Evolutionary conservation across 2,329 filamentous ascomycete species (phyloP).

Genomic region (Sclerotinia borealis): DNA sequence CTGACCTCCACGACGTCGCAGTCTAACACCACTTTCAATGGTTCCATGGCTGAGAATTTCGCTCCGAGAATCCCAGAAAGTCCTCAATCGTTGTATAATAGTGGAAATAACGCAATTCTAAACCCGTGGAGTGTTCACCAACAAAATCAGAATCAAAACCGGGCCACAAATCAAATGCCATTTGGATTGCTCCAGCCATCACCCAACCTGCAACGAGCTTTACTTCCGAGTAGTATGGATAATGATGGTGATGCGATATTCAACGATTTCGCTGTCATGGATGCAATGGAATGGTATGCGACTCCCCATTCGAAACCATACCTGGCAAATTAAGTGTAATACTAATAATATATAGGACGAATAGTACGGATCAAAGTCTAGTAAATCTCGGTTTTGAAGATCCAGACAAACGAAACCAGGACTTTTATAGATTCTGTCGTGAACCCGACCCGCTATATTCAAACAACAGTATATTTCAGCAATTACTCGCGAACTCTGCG

Average conservation of each 20-base stretch:
- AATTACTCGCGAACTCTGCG: conserved; percentile 29
- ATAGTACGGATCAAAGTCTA: conserved; percentile 32
- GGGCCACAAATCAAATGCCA: not conserved
- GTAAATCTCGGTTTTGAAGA: conserved; percentile 34
- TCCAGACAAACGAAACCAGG: conserved; percentile 31
- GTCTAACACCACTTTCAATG: conserved; percentile 7
- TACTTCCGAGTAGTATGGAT: conserved; percentile 23
- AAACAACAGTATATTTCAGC: conserved; percentile 29
- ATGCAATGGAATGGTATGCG: conserved; percentile 43
- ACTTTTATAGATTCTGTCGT: conserved; percentile 31
- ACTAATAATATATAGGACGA: conserved; percentile 25
- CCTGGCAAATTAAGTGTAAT: not conserved
- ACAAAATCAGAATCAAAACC: not conserved
- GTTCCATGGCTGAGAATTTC: not conserved
- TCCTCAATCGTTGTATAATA: not conserved
- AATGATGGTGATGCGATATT: conserved; percentile 43
- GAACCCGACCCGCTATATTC: conserved; percentile 30
- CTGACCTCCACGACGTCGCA: not conserved
- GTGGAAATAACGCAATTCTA: not conserved
- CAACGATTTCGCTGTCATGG: conserved; percentile 51
- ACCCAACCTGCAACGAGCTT: conserved; percentile 19
- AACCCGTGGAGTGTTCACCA: conserved; percentile 1
- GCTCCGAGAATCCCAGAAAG: not conserved
- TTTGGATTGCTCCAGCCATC: conserved; percentile 11
- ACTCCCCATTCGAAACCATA: not conserved